These are phyloP conservation scores for Trichoderma orchidacearum DNA, from an alignment of 495 filamentous ascomycete species.

Conservation along the genomic window DNA sequence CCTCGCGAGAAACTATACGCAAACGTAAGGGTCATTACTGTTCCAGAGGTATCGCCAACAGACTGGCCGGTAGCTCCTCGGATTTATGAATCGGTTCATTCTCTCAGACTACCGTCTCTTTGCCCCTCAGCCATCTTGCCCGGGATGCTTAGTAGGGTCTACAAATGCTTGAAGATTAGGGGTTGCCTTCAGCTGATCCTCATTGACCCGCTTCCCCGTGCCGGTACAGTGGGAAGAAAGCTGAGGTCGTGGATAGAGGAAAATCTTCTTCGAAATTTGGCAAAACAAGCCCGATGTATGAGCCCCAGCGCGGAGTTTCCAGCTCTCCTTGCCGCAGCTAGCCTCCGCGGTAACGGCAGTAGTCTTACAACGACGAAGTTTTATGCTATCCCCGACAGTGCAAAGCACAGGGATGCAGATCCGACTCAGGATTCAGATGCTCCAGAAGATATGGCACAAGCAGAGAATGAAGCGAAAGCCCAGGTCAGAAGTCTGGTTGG, in stretches of 20 bases:
- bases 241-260: slow-evolving; percentile 33
- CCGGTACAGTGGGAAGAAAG: slow-evolving; percentile 26
- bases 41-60: slow-evolving; percentile 15
- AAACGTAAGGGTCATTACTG: slow-evolving; percentile 20
- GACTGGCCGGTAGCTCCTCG: slow-evolving; percentile 18
- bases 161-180: not conserved
- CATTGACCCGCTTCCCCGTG: slow-evolving; percentile 30
- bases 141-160: not conserved
- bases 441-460: slow-evolving; percentile 1
- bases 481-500: slow-evolving; percentile 24
- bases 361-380: slow-evolving; percentile 21
- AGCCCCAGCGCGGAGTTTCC: slow-evolving; percentile 29
- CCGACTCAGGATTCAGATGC: not conserved
- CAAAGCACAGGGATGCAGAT: not conserved
- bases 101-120: slow-evolving; percentile 20
- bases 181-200: slow-evolving; percentile 30
- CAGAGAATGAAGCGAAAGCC: slow-evolving; percentile 6
- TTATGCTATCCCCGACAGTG: slow-evolving; percentile 12
- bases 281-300: slow-evolving; percentile 27
- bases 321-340: slow-evolving; percentile 25
- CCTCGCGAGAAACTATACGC: slow-evolving; percentile 13
- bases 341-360: slow-evolving; percentile 18
- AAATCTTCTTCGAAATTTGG: slow-evolving; percentile 30
- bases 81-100: slow-evolving; percentile 19
- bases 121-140: not conserved